phyloP scores from a whole-genome alignment of 139 green algal genomes.

The Ettlia oleoabundans region DNA sequence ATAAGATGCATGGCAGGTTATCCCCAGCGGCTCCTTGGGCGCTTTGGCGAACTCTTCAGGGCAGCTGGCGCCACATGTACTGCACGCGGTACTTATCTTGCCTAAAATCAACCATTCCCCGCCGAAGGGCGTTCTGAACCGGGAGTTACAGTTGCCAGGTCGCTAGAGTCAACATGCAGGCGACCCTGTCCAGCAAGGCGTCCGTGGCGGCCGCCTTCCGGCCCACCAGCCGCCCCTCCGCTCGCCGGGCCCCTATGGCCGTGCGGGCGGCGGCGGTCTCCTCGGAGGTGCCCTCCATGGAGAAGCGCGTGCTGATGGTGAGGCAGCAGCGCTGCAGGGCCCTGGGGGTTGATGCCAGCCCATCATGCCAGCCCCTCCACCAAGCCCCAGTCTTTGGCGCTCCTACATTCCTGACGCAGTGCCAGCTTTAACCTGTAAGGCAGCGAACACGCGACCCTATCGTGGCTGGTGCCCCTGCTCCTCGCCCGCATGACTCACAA shows the following conservation, averaged over 20 bases:
- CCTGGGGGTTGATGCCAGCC: background rate
- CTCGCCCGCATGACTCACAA: background rate
- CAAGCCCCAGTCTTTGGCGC: background rate
- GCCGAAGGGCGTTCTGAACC: background rate
- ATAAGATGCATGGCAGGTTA: too few relatives aligned
- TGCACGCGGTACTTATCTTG: too few relatives aligned
- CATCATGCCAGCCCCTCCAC: background rate
- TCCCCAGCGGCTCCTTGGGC: too few relatives aligned
- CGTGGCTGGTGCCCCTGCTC: background rate
- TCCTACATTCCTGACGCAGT: background rate
- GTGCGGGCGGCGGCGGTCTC: background rate
- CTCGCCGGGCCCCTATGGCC: slow-evolving; percentile 22
- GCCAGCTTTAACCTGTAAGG: background rate
- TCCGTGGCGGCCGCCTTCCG: background rate
- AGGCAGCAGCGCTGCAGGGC: background rate
- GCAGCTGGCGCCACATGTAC: too few relatives aligned
- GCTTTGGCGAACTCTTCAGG: too few relatives aligned
- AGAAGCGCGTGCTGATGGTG: slow-evolving; percentile 87
- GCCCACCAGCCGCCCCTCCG: background rate
- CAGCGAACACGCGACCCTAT: background rate
- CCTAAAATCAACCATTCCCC: too few relatives aligned
- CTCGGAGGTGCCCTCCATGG: slow-evolving; percentile 42
- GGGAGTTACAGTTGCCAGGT: too few relatives aligned
- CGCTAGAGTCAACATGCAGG: background rate
- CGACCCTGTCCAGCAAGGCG: slow-evolving; percentile 6